A percentile compares a stretch with the other conserved stretches of the same genome.
Conservation (phyloP, 1,139 yeast genomes). For the Wickerhamiella infanticola region DNA sequence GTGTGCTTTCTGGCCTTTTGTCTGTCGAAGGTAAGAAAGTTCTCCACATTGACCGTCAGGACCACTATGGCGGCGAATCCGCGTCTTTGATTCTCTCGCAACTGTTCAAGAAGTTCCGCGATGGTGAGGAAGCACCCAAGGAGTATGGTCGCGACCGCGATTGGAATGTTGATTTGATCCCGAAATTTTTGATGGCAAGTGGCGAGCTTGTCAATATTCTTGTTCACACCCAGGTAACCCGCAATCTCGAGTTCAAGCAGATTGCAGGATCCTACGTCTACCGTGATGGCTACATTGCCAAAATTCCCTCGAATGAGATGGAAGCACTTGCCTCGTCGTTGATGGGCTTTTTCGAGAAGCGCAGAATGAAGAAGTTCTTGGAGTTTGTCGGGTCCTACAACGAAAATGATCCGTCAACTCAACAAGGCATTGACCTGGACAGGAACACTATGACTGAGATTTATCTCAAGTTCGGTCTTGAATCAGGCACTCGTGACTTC, state of each 20-base stretch:
- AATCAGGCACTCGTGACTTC: conserved; percentile 86
- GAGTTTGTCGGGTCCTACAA: conserved; percentile 75
- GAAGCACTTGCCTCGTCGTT: conserved; percentile 86
- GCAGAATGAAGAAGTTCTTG: conserved; percentile 83
- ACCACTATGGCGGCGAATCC: conserved; percentile 81
- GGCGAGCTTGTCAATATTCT: conserved; percentile 94
- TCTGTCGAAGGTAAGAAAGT: conserved; percentile 97
- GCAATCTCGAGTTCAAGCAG: conserved; percentile 92
- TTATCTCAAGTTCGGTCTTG: conserved; percentile 78
- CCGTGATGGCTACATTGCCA: conserved; percentile 79
- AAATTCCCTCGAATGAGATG: conserved; percentile 83
- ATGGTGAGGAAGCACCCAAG: conserved; percentile 37
- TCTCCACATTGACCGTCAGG: conserved; percentile 89
- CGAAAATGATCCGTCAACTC: conserved; percentile 67
- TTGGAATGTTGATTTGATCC: conserved; percentile 96
- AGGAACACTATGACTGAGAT: conserved; percentile 85
- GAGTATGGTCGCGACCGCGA: conserved; percentile 84
- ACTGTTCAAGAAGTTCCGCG: conserved; percentile 31
- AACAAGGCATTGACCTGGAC: conserved; percentile 72
- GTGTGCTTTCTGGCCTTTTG: conserved; percentile 82
- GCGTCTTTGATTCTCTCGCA: conserved; percentile 48
- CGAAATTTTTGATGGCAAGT: conserved; percentile 93
- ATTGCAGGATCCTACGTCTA: conserved; percentile 90
- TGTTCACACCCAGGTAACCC: conserved; percentile 88
- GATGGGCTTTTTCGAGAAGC: conserved; percentile 92